Evolutionary conservation across 176 grass and related monocot species (phyloP), one percentile per base, ranked within the genome.

Genomic region (Carex scoparia): DNA sequence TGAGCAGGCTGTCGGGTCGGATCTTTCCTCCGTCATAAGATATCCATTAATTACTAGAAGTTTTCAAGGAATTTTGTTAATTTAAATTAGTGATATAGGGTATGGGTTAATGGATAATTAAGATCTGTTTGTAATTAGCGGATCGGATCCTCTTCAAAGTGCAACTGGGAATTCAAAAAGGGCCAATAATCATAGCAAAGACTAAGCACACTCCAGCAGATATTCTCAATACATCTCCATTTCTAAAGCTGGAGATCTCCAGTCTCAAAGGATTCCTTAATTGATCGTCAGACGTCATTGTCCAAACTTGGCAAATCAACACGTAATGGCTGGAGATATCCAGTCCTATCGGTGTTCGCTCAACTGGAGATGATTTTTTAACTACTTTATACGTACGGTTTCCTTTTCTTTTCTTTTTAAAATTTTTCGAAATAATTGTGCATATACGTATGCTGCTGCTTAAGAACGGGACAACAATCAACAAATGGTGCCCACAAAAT

Each of bases 381-480:
- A 1, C 71, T 7, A 1, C 71, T 14, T 27, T 15, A 31, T 31
- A 31, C 71, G 10, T 67, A 69, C 10, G 10, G 35, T 46, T n/a
- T 54, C 15, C 1, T 31, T 76, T 44, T 54, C 1, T 28, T 14
- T 12, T 23, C 23, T 75, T 30, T 9, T 48, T 48, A 48, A 37
- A 3, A 37, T 5, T n/a, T 53, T 51, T 65, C 16, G 19, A 51
- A 23, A 48, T 82, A 62, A 49, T 65, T 65, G 38, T 82, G 37
- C 35, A 53, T 66, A 65, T 65, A 81, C 18, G 33, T 15, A 61
- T 61, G 42, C 18, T 82, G 80, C 80, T 82, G 5, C 61, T 82
- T 65, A 53, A 82, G 67, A 65, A 82, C 30, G 61, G 61, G 80
- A 65, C 80, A 82, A 66, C 35, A 80, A 75, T 61, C 78, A 61